phyloP scores from a whole-genome alignment of 257 asterid species.

The Jasminum sambac region DNA sequence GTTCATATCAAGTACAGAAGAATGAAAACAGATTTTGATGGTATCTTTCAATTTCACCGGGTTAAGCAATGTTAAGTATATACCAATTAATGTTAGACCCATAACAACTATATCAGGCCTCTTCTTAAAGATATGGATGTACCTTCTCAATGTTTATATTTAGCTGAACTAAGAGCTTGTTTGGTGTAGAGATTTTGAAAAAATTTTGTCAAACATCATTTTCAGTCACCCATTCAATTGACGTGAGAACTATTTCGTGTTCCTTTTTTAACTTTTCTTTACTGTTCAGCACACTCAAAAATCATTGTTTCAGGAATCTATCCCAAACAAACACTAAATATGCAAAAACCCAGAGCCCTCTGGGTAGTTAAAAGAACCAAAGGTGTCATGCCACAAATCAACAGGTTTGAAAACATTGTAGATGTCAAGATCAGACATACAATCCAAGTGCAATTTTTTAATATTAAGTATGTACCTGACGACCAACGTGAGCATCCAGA shows the following conservation, averaged over 20 bases:
- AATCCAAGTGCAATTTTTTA: neutral
- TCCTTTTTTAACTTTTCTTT: no score
- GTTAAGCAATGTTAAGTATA: neutral
- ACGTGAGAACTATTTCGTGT: no score
- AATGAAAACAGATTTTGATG: neutral
- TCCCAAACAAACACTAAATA: no score
- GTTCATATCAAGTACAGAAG: conserved; percentile 6
- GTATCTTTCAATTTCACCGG: neutral
- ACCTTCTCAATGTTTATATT: neutral
- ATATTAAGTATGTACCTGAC: conserved; percentile 62
- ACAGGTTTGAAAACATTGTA: conserved; percentile 3
- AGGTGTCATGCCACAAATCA: conserved; percentile 3
- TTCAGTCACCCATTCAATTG: no score
- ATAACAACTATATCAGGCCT: conserved; percentile 9
- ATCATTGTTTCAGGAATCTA: no score
- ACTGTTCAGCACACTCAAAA: no score
- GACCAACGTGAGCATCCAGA: conserved; percentile 96
- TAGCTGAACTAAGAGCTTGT: neutral
- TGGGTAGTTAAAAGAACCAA: neutral
- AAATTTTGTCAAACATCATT: no score
- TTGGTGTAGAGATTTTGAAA: no score
- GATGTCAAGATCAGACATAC: conserved; percentile 1
- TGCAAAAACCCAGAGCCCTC: conserved; percentile 7
- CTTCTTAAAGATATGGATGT: neutral
- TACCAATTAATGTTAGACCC: conserved; percentile 4